Base-by-base conservation (phyloP, 768 basidiomycete genomes). In the Mycena venus region DNA sequence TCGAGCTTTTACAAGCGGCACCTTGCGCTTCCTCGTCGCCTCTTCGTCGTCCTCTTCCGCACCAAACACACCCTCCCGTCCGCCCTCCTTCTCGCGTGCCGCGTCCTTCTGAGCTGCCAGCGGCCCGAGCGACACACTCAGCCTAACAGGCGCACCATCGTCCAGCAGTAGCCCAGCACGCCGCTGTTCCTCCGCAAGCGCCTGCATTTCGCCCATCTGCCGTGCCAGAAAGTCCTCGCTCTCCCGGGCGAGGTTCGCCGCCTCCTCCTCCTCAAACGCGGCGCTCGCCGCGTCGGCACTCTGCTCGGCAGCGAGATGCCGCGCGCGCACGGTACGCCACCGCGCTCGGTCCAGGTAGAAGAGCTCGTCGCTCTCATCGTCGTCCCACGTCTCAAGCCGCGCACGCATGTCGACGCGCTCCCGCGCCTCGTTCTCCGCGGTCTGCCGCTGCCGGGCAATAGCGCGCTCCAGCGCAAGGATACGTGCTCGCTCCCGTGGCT, bases 131-230 rank as follows among this genome's bases (percentile, higher is more conserved):
- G 93, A 92, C 27, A 98, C 94, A 76, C 93, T 94, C 65, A 99
- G 88, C 79, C 93, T 92, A 78, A 99, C 94, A 7, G 96, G 96
- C 21, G 95, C 95, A 32, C 95, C 96, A 75, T 98, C 97, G 75
- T 98, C 97, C 36, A 97, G 88, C 19, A 98, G 84, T 84, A 98
- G 88, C 34, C 97, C 97, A 9, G 95, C 95, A 79, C 95, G 95
- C 75, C 95, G 92, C 79, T 98, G 96, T 79, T 97, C 94, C 62
- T 95, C 95, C 15, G 95, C 95, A 32, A 98, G 86, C 2, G 95
- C 93, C 76, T 96, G 96, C 92, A 98, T 94, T 82, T 99, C 97
- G 75, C 95, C 95, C 95, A 98, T 96, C 80, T 98, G 97, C 67
- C 92, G 90, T 40, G 95, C 95, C 72, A 99, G 88, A 89, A 99